Evolutionary conservation across 1,139 yeast species (phyloP), one percentile per base, ranked within the genome.

Genomic region (Debaryomyces psychrophilus): DNA sequence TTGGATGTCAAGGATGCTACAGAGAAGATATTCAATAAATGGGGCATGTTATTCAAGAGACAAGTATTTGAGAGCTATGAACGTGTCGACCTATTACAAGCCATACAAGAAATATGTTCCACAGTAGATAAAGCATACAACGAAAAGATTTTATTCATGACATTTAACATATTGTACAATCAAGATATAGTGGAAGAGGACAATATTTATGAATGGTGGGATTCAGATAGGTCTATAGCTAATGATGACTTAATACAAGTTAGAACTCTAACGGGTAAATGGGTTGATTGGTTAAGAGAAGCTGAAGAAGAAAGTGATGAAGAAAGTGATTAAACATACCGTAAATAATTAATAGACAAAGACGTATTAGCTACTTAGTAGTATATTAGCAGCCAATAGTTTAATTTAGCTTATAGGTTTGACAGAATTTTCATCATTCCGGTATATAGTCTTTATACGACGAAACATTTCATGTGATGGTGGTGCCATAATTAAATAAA

Each of bases 241-340:
- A 68, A 77, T 28, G 74, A 71, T 17, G 73, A 70, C 28, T 68
- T 76, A 49, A 61, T 56, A 4, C 68, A 69, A 25, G 84, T 85
- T 14, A 79, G 87, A 51, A 70, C 65, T 37, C 73, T 84, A 52
- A 80, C 89, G 3, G 78, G 71, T 11, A 85, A 84, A 64, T 92
- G 92, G 82, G 77, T 93, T 14, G 88, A 85, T 18, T 90, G 97
- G 97, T 77, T 93, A 47, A 77, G 80, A 59, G 88, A 83, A 44
- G 97, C 97, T 1, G 97, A 90, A 59, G 95, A 88, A 62, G 76
- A 69, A 18, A 57, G 64, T 35, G 68, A 63, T 8, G 58, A 56
- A 31, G 53, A 50, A 8, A 46, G 46, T 31, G 48, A 44, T 33
- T 45, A 31, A 31, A 17, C 26, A 38, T 28, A 38, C 11, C 34